Conservation (phyloP, 371 early-diverging fungal genomes). For the Parasitella parasitica region DNA sequence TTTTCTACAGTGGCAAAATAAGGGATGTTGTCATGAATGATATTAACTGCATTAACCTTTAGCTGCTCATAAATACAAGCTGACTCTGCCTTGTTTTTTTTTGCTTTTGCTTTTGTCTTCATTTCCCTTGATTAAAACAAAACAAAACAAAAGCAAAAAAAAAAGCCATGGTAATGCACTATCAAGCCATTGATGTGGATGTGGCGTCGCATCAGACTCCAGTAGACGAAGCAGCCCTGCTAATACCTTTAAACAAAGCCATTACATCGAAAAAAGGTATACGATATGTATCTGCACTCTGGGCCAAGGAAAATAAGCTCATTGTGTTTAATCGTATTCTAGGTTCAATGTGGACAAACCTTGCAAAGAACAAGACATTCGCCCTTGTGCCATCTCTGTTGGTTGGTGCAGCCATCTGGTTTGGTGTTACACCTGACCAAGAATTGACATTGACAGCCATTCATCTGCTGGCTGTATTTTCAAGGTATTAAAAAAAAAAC, state of each 20-base stretch:
- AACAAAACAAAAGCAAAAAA: no score
- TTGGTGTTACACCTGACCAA: slow-evolving; percentile 32
- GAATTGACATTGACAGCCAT: slow-evolving; percentile 47
- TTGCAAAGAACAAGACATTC: slow-evolving; percentile 1
- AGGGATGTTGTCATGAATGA: no score
- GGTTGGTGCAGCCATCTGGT: slow-evolving; percentile 44
- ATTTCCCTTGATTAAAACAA: no score
- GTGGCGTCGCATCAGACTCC: not conserved
- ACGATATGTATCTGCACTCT: not conserved
- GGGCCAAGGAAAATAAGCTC: not conserved
- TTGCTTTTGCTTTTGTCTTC: not conserved
- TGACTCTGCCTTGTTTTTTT: not conserved
- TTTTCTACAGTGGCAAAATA: not conserved
- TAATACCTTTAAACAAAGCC: not conserved
- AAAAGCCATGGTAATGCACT: not conserved
- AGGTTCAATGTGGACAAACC: slow-evolving; percentile 3
- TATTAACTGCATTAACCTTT: slow-evolving; percentile 7
- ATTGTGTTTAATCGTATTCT: not conserved
- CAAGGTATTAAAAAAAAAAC: slow-evolving; percentile 26
- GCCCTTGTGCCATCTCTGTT: slow-evolving; percentile 31
- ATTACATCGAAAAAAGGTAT: not conserved
- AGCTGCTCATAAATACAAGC: not conserved
- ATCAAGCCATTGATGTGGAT: slow-evolving; percentile 13
- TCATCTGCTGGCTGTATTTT: slow-evolving; percentile 47
- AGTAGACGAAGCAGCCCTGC: not conserved